phyloP scores from a whole-genome alignment of 352 stramenopile species.

The Globisporangium paddicum region DNA sequence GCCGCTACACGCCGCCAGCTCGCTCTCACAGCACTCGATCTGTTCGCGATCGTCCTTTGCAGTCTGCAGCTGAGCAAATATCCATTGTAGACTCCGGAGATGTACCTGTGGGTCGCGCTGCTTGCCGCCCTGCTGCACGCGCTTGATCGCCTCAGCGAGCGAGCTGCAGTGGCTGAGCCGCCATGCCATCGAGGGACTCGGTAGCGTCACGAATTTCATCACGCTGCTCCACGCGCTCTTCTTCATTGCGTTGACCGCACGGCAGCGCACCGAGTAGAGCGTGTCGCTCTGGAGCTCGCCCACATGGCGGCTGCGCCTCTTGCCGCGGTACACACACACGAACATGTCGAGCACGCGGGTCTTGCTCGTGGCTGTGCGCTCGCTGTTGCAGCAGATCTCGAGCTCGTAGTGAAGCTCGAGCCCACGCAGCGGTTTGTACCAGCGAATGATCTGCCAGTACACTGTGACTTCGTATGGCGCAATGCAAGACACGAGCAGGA shows the following conservation, averaged over 20 bases:
- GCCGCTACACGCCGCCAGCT: slow-evolving; percentile 23
- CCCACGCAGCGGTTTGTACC: slow-evolving; percentile 33
- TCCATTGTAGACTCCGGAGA: slow-evolving; percentile 46
- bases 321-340: slow-evolving; percentile 32
- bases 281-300: slow-evolving; percentile 23
- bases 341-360: slow-evolving; percentile 22
- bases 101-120: slow-evolving; percentile 20
- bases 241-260: slow-evolving; percentile 39
- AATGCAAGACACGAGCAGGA: slow-evolving; percentile 48
- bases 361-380: slow-evolving; percentile 7
- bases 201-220: slow-evolving; percentile 46
- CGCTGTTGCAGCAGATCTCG: slow-evolving; percentile 36
- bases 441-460: slow-evolving; percentile 53
- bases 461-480: slow-evolving; percentile 34
- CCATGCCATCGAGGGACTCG: slow-evolving; percentile 50
- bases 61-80: slow-evolving; percentile 37
- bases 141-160: slow-evolving; percentile 37
- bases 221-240: slow-evolving; percentile 48
- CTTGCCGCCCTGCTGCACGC: slow-evolving; percentile 22
- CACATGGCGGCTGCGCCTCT: slow-evolving; percentile 27
- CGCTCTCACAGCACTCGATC: slow-evolving; percentile 24
- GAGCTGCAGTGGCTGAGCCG: slow-evolving; percentile 43
- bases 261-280: slow-evolving; percentile 51
- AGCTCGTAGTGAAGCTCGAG: slow-evolving; percentile 49
- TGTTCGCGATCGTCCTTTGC: slow-evolving; percentile 17